Base-by-base conservation (phyloP, 164 flowering plant species). In the Annona cherimola region DNA sequence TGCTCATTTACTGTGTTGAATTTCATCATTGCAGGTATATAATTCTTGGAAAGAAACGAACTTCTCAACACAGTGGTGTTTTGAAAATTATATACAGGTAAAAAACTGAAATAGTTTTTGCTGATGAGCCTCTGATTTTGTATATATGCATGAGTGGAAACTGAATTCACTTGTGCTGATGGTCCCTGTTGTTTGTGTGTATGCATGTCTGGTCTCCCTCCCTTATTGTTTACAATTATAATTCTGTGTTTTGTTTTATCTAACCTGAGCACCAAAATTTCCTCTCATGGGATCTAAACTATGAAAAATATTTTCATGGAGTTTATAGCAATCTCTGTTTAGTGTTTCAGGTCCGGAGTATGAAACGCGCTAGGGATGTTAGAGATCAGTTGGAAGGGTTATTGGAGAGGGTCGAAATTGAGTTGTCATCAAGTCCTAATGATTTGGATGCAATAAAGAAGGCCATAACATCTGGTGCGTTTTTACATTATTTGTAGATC, bases 1-100 rank as follows among this genome's bases (percentile, higher is more conserved):
- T 5, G 45, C 2, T 45, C 46, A 40, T 9, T 70, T 42, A 77
- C 9, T 45, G 6, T 72, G 50, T 43, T 61, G 18, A n/a, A 11
- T 19, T 61, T 43, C 59, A 18, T 65, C 71, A 35, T 70, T 41
- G n/a, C 69, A 93, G 98, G 92, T 95, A 11, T 95, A 87, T 77
- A 83, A 74, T 79, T 88, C 96, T 4, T 95, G 99, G 98, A 95
- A 81, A 76, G 94, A 92, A 79, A 88, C 96, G n/a, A 88, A 95
- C 76, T 95, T 77, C 75, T 89, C 97, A 20, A 93, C 94, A 9
- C 97, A 93, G 69, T 93, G 98, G 98, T 95, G 99, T 75, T 89
- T 90, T 78, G 99, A 95, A 72, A 95, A 95, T 75, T 95, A 95
- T 78, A 90, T 95, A 73, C 96, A 95, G 95, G 95, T 90, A 77